Evolutionary conservation across 2,329 filamentous ascomycete species (phyloP).

Genomic region (Verticillium nonalfalfae): DNA sequence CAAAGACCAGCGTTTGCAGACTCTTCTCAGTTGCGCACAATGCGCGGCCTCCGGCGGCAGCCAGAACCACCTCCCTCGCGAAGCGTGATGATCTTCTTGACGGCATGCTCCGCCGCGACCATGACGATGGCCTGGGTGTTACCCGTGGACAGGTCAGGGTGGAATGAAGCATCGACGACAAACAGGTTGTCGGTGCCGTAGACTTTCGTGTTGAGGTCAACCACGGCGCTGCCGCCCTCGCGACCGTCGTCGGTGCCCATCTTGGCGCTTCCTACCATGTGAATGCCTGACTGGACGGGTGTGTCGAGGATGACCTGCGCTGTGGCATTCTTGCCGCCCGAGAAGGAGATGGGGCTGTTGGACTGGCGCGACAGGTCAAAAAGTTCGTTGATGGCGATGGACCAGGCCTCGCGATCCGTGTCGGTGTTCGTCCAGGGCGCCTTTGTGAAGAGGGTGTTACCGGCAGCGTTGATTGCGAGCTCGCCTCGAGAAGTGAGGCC

Average conservation of each 20-base stretch:
- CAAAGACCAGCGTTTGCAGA: neutral
- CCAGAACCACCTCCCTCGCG: neutral
- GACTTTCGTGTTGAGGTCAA: conserved; percentile 50
- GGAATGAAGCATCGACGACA: conserved; percentile 55
- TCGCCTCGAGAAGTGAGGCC: conserved; percentile 15
- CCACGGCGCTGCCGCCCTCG: conserved; percentile 40
- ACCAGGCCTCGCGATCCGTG: conserved; percentile 13
- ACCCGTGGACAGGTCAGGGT: conserved; percentile 35
- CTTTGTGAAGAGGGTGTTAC: conserved; percentile 15
- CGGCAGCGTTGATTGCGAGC: conserved; percentile 14
- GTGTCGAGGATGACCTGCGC: conserved; percentile 6
- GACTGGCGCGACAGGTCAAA: conserved; percentile 3
- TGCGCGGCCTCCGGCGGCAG: neutral
- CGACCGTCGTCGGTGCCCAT: conserved; percentile 43
- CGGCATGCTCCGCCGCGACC: conserved; percentile 11
- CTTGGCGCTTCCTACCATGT: conserved; percentile 12
- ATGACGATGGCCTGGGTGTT: conserved; percentile 13
- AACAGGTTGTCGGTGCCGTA: conserved; percentile 57
- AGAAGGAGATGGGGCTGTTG: conserved; percentile 4
- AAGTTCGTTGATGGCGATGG: conserved; percentile 7
- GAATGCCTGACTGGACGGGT: conserved; percentile 9
- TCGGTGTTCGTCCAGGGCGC: conserved; percentile 15
- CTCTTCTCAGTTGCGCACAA: neutral
- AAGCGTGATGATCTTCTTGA: conserved; percentile 13
- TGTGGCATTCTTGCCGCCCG: conserved; percentile 7